A percentile compares a stretch with the other conserved stretches of the same genome.
phyloP scores from a whole-genome alignment of 139 green algal genomes.

The Asterochloris sp. region DNA sequence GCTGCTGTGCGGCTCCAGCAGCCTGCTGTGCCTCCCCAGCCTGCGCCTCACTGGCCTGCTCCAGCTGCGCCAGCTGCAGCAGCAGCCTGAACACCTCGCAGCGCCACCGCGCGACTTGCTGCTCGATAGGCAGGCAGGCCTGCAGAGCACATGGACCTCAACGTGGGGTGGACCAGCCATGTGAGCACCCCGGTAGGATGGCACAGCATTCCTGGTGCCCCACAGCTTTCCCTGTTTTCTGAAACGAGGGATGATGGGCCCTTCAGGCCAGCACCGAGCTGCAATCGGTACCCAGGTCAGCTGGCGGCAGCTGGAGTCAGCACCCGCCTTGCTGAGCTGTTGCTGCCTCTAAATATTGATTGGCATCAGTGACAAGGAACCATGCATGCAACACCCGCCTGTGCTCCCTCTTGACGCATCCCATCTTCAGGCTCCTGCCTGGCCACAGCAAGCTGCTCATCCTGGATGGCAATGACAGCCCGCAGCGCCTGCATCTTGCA shows the following conservation, averaged over 20 bases:
- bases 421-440: not conserved
- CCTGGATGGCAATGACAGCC: slow-evolving; percentile 8
- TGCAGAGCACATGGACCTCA: not conserved
- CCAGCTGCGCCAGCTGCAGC: slow-evolving; percentile 1
- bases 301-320: not conserved
- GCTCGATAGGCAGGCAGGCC: not conserved
- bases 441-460: slow-evolving; percentile 9
- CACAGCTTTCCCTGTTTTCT: not conserved
- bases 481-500: slow-evolving; percentile 11
- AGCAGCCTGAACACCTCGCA: slow-evolving; percentile 12
- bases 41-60: not conserved
- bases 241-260: not conserved
- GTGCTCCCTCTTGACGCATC: not conserved
- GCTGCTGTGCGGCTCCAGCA: not conserved
- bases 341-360: not conserved
- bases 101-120: slow-evolving; percentile 6
- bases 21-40: not conserved
- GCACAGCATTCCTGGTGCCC: not conserved
- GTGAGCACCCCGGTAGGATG: too few relatives aligned
- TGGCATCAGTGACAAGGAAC: not conserved
- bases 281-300: not conserved
- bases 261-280: not conserved
- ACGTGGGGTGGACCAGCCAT: not conserved
- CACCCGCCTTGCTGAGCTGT: not conserved
- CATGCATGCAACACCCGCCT: not conserved